Conservation (phyloP, 2,329 filamentous ascomycete genomes). For the Magnaporthiopsis incrustans region DNA sequence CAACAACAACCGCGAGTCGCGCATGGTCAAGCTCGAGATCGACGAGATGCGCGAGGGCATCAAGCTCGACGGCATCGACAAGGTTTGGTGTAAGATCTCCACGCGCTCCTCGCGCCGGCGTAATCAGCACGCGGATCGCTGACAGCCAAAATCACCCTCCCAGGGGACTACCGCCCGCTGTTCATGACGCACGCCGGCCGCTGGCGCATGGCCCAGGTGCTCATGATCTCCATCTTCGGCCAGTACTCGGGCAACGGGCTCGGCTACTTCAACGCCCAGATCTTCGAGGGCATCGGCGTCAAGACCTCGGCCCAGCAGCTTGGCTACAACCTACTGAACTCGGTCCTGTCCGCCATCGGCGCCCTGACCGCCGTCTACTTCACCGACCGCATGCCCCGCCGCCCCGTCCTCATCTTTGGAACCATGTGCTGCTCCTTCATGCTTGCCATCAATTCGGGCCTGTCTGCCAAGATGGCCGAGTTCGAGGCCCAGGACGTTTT, state of each 20-base stretch:
- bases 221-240: conserved; percentile 43
- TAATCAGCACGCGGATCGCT: too few relatives aligned
- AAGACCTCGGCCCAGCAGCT: conserved; percentile 28
- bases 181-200: conserved; percentile 34
- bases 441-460: conserved; percentile 36
- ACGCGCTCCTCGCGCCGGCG: too few relatives aligned
- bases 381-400: conserved; percentile 38
- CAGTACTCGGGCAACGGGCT: conserved; percentile 44
- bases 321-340: conserved; percentile 39
- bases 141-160: background rate
- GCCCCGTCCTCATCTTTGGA: conserved; percentile 35
- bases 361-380: conserved; percentile 33
- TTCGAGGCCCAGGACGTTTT: conserved; percentile 22
- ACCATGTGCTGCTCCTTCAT: conserved; percentile 32
- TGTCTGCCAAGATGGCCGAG: conserved; percentile 29
- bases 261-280: conserved; percentile 42
- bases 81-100: conserved; percentile 20
- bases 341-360: conserved; percentile 34
- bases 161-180: conserved; percentile 29
- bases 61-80: conserved; percentile 36
- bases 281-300: conserved; percentile 33
- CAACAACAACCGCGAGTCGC: conserved; percentile 29
- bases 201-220: conserved; percentile 38
- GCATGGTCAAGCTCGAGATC: conserved; percentile 31
- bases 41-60: conserved; percentile 36